Evolutionary conservation across 2,329 filamentous ascomycete genomes (phyloP).

Genomic region (Botrytis medusae): DNA sequence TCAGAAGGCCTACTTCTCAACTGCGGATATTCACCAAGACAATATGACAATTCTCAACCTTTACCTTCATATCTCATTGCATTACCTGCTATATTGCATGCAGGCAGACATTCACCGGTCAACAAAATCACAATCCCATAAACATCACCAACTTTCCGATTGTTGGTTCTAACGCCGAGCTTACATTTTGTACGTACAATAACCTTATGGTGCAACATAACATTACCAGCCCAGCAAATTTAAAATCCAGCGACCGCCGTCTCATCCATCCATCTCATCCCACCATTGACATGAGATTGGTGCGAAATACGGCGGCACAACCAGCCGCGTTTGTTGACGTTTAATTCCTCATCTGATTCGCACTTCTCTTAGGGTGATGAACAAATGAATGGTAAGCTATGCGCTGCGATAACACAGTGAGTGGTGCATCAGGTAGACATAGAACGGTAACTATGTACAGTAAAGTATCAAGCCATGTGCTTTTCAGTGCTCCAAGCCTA

Average conservation of each 20-base stretch:
- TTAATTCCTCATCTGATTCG: slow-evolving; percentile 1
- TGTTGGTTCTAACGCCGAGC: not conserved
- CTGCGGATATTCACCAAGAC: not conserved
- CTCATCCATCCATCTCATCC: slow-evolving; percentile 10
- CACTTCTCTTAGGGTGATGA: not conserved
- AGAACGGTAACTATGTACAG: not conserved
- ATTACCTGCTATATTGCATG: not conserved
- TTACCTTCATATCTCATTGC: not conserved
- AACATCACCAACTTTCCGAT: not conserved
- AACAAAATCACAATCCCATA: not conserved
- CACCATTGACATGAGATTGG: slow-evolving; percentile 9
- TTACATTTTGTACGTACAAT: slow-evolving; percentile 14
- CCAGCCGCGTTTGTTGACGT: slow-evolving; percentile 18
- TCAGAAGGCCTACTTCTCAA: not conserved
- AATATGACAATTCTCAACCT: not conserved
- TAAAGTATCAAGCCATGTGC: not conserved
- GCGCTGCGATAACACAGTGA: not conserved
- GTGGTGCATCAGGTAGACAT: not conserved
- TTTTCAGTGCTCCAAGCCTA: not conserved
- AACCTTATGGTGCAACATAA: not conserved
- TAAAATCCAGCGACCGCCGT: not conserved
- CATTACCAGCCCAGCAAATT: slow-evolving; percentile 9
- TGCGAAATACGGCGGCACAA: slow-evolving; percentile 18
- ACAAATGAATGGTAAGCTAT: slow-evolving; percentile 1
- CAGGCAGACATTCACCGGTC: not conserved